Percentiles rank a stretch among this genome's conserved stretches.
Conservation (phyloP, 805 yeast genomes). For the Candida maesae region DNA sequence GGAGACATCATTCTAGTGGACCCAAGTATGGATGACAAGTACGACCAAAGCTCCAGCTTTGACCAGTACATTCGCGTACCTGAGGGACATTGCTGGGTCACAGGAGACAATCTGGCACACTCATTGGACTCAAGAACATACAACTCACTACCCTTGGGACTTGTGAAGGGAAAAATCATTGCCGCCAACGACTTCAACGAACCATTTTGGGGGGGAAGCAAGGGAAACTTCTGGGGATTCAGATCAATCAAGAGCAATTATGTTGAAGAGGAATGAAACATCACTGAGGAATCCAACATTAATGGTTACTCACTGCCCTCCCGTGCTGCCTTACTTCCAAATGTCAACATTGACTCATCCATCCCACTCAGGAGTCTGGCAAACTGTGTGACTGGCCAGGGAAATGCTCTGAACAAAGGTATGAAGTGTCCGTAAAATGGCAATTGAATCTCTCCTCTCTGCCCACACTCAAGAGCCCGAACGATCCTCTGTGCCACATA, state of each 20-base stretch:
- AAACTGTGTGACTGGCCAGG: slow-evolving; percentile 56
- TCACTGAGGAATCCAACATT: too few species aligned
- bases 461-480: slow-evolving; percentile 53
- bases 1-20: slow-evolving; percentile 83
- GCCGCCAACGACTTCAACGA: slow-evolving; percentile 61
- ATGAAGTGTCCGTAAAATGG: slow-evolving; percentile 77
- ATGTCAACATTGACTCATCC: slow-evolving; percentile 38
- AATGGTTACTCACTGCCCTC: not conserved
- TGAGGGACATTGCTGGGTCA: slow-evolving; percentile 93
- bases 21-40: slow-evolving; percentile 49
- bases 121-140: slow-evolving; percentile 89
- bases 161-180: slow-evolving; percentile 81
- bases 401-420: slow-evolving; percentile 67
- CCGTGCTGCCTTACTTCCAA: slow-evolving; percentile 2
- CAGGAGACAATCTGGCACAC: slow-evolving; percentile 89
- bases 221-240: slow-evolving; percentile 45
- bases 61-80: slow-evolving; percentile 71
- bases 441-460: slow-evolving; percentile 61
- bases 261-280: slow-evolving; percentile 29
- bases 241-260: slow-evolving; percentile 53
- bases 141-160: slow-evolving; percentile 84
- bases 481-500: slow-evolving; percentile 60
- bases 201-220: slow-evolving; percentile 36
- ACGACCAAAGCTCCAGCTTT: slow-evolving; percentile 24
- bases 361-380: slow-evolving; percentile 42